A percentile compares a stretch with the other conserved stretches of the same genome.
Evolutionary conservation across 1,284 basidiomycete species (phyloP).

Genomic region (Ceratobasidium sp.): DNA sequence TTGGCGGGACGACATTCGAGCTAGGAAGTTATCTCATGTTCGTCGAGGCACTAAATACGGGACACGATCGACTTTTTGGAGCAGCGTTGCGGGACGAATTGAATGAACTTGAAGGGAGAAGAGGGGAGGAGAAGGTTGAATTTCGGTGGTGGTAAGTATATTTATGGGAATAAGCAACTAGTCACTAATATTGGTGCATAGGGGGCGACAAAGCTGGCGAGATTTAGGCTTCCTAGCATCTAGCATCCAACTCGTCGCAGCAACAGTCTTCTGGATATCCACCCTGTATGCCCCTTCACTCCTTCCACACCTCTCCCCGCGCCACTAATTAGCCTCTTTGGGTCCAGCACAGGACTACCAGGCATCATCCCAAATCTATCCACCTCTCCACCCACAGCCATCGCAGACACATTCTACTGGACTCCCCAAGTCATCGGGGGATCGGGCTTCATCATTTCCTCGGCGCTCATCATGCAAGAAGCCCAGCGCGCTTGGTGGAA

Average conservation of each 20-base stretch:
- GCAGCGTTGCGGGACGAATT: constrained; percentile 28
- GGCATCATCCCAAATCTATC: constrained; percentile 60
- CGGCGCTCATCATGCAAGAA: constrained; percentile 69
- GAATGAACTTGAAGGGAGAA: constrained; percentile 6
- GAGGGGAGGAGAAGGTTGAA: constrained; percentile 3
- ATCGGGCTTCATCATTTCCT: constrained; percentile 68
- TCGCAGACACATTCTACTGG: constrained; percentile 63
- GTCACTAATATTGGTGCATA: neutral
- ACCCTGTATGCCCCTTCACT: constrained; percentile 57
- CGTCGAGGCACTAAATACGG: constrained; percentile 64
- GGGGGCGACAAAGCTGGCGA: constrained; percentile 56
- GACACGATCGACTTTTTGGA: constrained; percentile 31
- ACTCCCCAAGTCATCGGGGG: constrained; percentile 71
- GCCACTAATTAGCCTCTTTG: neutral
- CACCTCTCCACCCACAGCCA: constrained; percentile 59
- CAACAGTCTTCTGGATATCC: constrained; percentile 70
- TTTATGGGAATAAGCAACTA: neutral
- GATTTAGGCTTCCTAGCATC: constrained; percentile 70
- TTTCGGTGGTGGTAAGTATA: constrained; percentile 15
- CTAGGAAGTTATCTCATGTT: constrained; percentile 64
- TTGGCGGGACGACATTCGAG: constrained; percentile 70
- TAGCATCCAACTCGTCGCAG: constrained; percentile 66
- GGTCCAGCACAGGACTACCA: constrained; percentile 64
- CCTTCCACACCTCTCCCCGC: constrained; percentile 2
- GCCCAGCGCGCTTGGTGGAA: constrained; percentile 68